Conservation (phyloP, 1,284 basidiomycete species). For the Rhodotorula sp. region DNA sequence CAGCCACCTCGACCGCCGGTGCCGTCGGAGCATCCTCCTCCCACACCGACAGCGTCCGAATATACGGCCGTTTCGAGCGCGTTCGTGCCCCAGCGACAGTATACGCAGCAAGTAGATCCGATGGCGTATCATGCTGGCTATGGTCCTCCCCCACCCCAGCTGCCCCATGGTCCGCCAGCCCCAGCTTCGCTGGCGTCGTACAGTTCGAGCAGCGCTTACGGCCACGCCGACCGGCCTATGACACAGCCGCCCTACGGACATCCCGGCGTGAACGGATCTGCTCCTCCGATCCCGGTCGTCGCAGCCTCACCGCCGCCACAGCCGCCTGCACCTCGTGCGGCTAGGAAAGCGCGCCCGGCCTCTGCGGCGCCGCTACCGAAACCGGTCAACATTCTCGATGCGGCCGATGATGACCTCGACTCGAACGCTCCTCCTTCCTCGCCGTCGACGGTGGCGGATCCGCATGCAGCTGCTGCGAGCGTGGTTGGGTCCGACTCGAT, state of each 20-base stretch:
- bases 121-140: neutral
- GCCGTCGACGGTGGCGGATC: slow-evolving; percentile 25
- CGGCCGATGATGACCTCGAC: slow-evolving; percentile 34
- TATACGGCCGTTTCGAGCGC: neutral
- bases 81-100: neutral
- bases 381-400: slow-evolving; percentile 42
- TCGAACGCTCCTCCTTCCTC: slow-evolving; percentile 25
- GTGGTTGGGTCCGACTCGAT: slow-evolving; percentile 39
- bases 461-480: slow-evolving; percentile 3
- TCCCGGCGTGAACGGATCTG: neutral
- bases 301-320: slow-evolving; percentile 29
- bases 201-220: too few relatives aligned
- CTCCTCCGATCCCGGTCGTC: neutral
- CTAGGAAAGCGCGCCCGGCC: slow-evolving; percentile 15
- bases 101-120: neutral
- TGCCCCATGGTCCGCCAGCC: neutral
- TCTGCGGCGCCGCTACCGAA: slow-evolving; percentile 19
- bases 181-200: neutral
- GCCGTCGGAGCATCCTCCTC: neutral
- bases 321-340: slow-evolving; percentile 2
- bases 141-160: neutral
- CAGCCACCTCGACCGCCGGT: neutral
- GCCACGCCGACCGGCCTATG: neutral
- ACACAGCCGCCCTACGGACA: neutral
- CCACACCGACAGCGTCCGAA: neutral